These are phyloP conservation scores for Angophora floribunda DNA, from an alignment of 345 rosid genomes.

Conservation along the genomic window DNA sequence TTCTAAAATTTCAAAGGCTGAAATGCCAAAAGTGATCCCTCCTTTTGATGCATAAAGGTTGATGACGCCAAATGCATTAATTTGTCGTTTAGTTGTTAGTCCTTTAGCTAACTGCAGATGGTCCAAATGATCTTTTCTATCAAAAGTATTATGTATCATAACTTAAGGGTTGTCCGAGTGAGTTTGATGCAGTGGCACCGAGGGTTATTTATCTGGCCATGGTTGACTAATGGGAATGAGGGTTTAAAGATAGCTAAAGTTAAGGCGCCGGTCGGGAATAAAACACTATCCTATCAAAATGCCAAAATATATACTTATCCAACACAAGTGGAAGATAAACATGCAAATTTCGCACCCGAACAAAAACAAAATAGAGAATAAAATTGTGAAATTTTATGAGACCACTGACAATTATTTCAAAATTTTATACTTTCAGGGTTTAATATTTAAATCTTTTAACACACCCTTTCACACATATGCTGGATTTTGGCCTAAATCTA, in stretches of 20 bases:
- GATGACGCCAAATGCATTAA: neutral
- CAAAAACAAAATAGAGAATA: no score
- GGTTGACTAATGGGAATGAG: neutral
- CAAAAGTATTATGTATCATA: neutral
- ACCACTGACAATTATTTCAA: no score
- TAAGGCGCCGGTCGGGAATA: neutral
- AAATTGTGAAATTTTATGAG: no score
- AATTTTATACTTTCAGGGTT: neutral
- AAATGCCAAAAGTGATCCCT: neutral
- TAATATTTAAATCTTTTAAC: neutral
- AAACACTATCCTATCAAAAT: neutral
- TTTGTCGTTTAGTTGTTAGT: neutral
- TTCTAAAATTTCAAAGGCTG: neutral
- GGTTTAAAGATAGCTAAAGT: neutral
- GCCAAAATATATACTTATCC: no score
- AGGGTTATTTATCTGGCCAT: neutral
- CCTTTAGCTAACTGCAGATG: neutral
- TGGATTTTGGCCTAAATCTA: neutral
- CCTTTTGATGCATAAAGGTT: neutral
- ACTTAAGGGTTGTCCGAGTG: neutral
- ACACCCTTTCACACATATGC: neutral
- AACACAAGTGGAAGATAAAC: neutral
- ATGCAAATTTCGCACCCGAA: neutral
- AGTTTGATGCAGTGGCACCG: neutral
- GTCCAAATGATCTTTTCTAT: neutral